phyloP scores from a whole-genome alignment of 2,329 filamentous ascomycete genomes.

The Sclerotinia subarctica region DNA sequence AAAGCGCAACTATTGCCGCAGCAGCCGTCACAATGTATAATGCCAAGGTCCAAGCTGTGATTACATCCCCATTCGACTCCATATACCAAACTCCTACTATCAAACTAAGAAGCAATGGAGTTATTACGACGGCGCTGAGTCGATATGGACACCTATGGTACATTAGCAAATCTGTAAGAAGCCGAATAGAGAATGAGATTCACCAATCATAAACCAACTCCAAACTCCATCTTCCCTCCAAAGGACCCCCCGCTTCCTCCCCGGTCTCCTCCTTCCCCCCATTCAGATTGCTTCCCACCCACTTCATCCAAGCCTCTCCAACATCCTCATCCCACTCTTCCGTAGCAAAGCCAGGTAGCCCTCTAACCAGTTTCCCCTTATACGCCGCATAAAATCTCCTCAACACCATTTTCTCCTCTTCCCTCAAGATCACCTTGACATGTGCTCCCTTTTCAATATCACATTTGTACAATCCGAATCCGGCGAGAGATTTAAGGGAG shows the following conservation, averaged over 20 bases:
- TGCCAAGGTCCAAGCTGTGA: constrained; percentile 30
- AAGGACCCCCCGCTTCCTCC: neutral
- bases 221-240: constrained; percentile 15
- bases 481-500: neutral
- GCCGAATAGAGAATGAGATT: neutral
- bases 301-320: neutral
- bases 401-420: constrained; percentile 10
- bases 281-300: constrained; percentile 4
- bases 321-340: constrained; percentile 12
- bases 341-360: neutral
- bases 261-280: neutral
- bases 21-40: constrained; percentile 33
- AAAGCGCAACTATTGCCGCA: constrained; percentile 32
- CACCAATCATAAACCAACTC: constrained; percentile 15
- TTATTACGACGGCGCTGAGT: constrained; percentile 25
- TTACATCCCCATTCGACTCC: constrained; percentile 27
- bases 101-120: constrained; percentile 27
- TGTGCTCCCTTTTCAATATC: neutral
- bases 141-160: constrained; percentile 30
- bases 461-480: constrained; percentile 2
- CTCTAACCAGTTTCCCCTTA: neutral
- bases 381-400: constrained; percentile 1
- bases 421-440: neutral
- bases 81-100: constrained; percentile 30
- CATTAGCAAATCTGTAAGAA: constrained; percentile 22